These are phyloP conservation scores for Venturia asperata DNA, from an alignment of 2,329 filamentous ascomycete species.

Conservation along the genomic window DNA sequence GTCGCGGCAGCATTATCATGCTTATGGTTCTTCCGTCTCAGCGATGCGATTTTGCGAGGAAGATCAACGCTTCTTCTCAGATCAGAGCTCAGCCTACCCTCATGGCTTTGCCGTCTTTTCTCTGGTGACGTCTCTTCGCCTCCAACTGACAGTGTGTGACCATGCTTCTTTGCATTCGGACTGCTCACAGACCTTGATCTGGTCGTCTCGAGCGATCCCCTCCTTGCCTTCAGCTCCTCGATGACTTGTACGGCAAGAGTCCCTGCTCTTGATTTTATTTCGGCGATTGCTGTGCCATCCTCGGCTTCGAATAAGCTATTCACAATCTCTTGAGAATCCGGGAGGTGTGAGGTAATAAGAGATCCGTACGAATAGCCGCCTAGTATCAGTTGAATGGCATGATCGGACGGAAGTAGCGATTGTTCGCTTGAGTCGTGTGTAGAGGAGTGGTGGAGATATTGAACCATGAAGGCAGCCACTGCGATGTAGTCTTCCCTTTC, in stretches of 20 bases:
- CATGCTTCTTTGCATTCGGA: slow-evolving; percentile 6
- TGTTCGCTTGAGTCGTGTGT: background rate
- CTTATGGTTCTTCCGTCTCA: slow-evolving; percentile 10
- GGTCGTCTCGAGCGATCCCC: background rate
- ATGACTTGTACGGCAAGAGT: slow-evolving; percentile 47
- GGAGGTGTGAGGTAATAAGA: slow-evolving; percentile 67
- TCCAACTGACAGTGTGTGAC: slow-evolving; percentile 15
- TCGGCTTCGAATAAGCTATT: slow-evolving; percentile 49
- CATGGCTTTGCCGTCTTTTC: slow-evolving; percentile 16
- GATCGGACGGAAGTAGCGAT: background rate
- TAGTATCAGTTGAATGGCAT: slow-evolving; percentile 45
- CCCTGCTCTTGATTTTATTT: slow-evolving; percentile 63
- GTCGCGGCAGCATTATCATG: background rate
- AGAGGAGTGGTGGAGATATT: slow-evolving; percentile 12
- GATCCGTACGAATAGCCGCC: slow-evolving; percentile 90
- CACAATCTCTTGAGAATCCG: slow-evolving; percentile 51
- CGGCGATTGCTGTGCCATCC: slow-evolving; percentile 53
- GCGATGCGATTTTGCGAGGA: slow-evolving; percentile 9
- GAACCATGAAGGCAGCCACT: slow-evolving; percentile 21
- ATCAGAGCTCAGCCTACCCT: slow-evolving; percentile 13
- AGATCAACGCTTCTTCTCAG: slow-evolving; percentile 20
- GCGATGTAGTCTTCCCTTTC: slow-evolving; percentile 79
- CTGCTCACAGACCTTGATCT: background rate
- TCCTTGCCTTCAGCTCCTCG: background rate
- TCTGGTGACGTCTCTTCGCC: slow-evolving; percentile 21